A percentile compares a stretch with the other conserved stretches of the same genome.
These are phyloP conservation scores for Penicillium paxilli DNA, from an alignment of 495 filamentous ascomycete genomes.

Conservation along the genomic window DNA sequence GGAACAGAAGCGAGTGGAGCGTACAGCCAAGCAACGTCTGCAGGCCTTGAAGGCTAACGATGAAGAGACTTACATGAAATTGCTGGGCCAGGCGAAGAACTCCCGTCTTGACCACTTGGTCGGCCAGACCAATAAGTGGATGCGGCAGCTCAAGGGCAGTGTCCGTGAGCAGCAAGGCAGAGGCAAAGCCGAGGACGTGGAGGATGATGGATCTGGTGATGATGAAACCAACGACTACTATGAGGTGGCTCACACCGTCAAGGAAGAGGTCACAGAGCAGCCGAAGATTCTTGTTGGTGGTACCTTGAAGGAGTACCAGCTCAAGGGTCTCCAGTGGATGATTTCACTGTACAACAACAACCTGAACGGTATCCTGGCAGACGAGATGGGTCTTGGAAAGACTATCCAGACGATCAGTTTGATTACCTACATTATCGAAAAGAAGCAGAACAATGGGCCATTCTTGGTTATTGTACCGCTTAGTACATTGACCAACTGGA, in stretches of 20 bases:
- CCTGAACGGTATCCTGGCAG: constrained; percentile 95
- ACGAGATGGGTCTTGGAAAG: constrained; percentile 99
- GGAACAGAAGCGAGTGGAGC: constrained; percentile 94
- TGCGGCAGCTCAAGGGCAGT: constrained; percentile 90
- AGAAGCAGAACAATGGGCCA: constrained; percentile 88
- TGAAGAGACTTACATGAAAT: constrained; percentile 95
- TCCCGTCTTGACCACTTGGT: constrained; percentile 97
- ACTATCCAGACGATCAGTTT: constrained; percentile 99
- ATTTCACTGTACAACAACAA: constrained; percentile 99
- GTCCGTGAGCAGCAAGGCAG: constrained; percentile 87
- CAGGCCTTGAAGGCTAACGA: constrained; percentile 98
- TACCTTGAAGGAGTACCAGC: constrained; percentile 91
- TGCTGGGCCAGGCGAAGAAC: constrained; percentile 97
- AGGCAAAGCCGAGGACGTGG: constrained; percentile 60
- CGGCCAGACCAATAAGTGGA: constrained; percentile 93
- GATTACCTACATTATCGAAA: constrained; percentile 94
- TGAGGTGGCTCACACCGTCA: constrained; percentile 92
- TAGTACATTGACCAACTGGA: constrained; percentile 98
- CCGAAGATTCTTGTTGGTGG: constrained; percentile 86
- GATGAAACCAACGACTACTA: constrained; percentile 91
- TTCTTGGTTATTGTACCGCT: constrained; percentile 96
- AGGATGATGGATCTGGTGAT: constrained; percentile 58
- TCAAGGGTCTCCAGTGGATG: constrained; percentile 99
- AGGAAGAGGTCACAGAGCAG: constrained; percentile 83
- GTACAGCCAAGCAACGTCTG: constrained; percentile 98